Evolutionary conservation across 2,329 filamentous ascomycete genomes (phyloP).

Genomic region (Dendryphion nanum): DNA sequence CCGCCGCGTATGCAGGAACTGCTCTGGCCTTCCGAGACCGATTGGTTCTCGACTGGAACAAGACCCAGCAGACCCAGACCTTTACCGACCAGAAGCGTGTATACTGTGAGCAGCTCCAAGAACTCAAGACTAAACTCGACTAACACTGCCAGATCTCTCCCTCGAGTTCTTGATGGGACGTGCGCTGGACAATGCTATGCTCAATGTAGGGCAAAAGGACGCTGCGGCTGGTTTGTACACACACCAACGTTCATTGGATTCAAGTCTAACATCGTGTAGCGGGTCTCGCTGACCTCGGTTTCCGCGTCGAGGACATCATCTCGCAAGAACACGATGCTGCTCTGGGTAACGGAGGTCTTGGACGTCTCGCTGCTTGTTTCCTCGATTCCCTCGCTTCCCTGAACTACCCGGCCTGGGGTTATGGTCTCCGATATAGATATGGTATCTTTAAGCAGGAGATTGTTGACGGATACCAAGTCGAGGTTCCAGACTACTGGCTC

Average conservation of each 20-base stretch:
- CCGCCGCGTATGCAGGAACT: constrained; percentile 85
- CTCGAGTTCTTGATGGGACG: constrained; percentile 98
- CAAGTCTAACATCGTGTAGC: constrained; percentile 51
- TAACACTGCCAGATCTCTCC: constrained; percentile 65
- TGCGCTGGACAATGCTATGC: constrained; percentile 96
- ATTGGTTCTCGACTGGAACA: constrained; percentile 94
- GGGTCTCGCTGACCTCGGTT: constrained; percentile 84
- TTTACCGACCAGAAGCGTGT: constrained; percentile 87
- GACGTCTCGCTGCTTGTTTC: constrained; percentile 93
- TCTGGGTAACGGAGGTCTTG: constrained; percentile 91
- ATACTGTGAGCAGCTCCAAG: constrained; percentile 65
- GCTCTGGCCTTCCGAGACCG: constrained; percentile 91
- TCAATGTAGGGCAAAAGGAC: constrained; percentile 89
- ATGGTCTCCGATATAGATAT: constrained; percentile 91
- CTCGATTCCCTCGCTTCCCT: constrained; percentile 92
- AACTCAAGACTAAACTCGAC: not conserved
- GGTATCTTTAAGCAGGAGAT: constrained; percentile 99
- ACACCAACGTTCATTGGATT: not conserved
- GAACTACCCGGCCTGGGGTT: constrained; percentile 96
- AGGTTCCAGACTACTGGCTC: constrained; percentile 98
- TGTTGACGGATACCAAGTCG: constrained; percentile 94
- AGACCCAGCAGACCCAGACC: constrained; percentile 94
- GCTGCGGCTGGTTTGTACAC: constrained; percentile 73
- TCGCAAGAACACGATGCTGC: constrained; percentile 94
- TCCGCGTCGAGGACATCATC: constrained; percentile 95